Percentiles rank a stretch among this genome's conserved stretches.
Evolutionary conservation across 306 rosid genomes (phyloP).

Genomic region (Quercus agrifolia): DNA sequence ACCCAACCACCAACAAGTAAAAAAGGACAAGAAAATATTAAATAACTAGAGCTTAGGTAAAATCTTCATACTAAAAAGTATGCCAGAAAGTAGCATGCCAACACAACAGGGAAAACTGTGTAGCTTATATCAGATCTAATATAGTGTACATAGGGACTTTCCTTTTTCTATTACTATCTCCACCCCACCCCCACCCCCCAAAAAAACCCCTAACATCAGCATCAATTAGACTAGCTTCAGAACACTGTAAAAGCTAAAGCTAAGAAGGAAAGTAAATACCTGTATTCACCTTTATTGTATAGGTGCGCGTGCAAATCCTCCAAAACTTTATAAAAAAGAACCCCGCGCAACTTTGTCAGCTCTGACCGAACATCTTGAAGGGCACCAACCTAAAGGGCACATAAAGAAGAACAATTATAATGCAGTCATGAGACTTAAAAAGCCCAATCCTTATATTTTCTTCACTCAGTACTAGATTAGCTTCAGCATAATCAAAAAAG

Average conservation of each 20-base stretch:
- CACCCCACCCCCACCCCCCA: too few species aligned
- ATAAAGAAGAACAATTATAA: constrained; percentile 18
- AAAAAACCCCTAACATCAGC: background rate
- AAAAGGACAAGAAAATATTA: background rate
- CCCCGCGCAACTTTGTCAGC: constrained; percentile 86
- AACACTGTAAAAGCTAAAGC: constrained; percentile 3
- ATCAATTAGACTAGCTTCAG: constrained; percentile 10
- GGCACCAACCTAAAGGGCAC: constrained; percentile 78
- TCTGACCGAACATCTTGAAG: constrained; percentile 99
- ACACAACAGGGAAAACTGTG: constrained; percentile 8
- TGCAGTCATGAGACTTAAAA: constrained; percentile 10
- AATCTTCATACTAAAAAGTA: background rate
- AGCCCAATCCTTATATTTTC: constrained; percentile 5
- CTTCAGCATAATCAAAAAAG: background rate
- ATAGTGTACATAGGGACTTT: background rate
- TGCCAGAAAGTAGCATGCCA: constrained; percentile 25
- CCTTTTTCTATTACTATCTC: background rate
- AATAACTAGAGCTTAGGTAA: constrained; percentile 1
- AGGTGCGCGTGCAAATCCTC: constrained; percentile 97
- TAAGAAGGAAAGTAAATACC: constrained; percentile 48
- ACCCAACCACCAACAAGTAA: constrained; percentile 5
- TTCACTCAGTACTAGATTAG: background rate
- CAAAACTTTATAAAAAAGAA: constrained; percentile 78
- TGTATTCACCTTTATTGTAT: constrained; percentile 93
- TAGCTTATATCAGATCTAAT: background rate